Conservation (phyloP, 2,329 filamentous ascomycete genomes). For the Botrytis pseudocinerea region DNA sequence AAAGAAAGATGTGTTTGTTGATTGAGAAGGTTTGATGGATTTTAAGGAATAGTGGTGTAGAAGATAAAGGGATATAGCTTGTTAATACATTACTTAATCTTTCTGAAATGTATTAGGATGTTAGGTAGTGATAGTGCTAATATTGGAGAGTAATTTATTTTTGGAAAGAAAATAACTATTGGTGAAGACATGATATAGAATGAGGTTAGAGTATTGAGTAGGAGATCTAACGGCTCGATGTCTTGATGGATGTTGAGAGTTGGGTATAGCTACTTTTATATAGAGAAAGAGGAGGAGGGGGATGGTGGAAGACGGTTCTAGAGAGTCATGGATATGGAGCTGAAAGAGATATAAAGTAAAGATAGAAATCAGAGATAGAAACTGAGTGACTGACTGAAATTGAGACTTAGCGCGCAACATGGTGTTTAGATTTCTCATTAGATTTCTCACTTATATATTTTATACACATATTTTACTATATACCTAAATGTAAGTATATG, state of each 20-base stretch:
- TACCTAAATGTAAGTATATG: not conserved
- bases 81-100: not conserved
- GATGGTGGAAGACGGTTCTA: too few species aligned
- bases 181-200: too few species aligned
- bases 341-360: not conserved
- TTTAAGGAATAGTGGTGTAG: too few species aligned
- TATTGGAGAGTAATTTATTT: not conserved
- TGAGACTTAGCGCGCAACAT: not conserved
- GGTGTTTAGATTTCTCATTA: too few species aligned
- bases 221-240: not conserved
- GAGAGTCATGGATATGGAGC: not conserved
- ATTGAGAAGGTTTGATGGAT: too few species aligned
- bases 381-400: not conserved
- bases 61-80: too few species aligned
- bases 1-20: too few species aligned
- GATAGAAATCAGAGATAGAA: not conserved
- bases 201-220: too few species aligned
- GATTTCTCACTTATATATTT: too few species aligned
- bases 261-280: rapidly evolving
- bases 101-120: not conserved
- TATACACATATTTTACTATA: too few species aligned
- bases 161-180: not conserved
- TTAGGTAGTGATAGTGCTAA: not conserved
- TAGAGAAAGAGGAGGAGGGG: not conserved
- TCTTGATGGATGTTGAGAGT: too few species aligned